Base-by-base conservation (phyloP, 2,329 filamentous ascomycete species). In the Xylariaceae sp. region DNA sequence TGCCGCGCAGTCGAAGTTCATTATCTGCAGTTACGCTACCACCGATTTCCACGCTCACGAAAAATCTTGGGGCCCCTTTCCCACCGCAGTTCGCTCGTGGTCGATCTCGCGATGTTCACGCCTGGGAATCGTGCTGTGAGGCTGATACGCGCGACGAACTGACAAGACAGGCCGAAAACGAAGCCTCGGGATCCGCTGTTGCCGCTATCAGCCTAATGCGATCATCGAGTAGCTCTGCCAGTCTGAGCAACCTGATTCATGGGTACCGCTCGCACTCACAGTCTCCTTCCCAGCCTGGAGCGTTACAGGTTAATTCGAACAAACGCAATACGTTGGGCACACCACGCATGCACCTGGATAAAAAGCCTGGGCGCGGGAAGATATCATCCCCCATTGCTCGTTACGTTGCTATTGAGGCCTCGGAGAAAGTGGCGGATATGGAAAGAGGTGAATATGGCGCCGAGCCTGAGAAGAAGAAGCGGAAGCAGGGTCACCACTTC, bases 61-160 rank as follows among this genome's bases (percentile, higher is more conserved):
- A 67, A 73, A 76, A 65, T n/a, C 74, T 84, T 2, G 45, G 49
- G 11, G 80, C 82, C 30, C 83, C 82, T 17, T 78, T 79, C 37
- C 76, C 87, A 23, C 83, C 83, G 6, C 78, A 79, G 42, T 76
- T 87, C 15, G 76, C 77, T 39, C 85, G 87, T 58, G 90, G 90
- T 57, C 84, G 93, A 58, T 96, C 92, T 59, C 86, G 90, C 57
- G 90, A 97, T 72, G 90, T 92, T 15, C 86, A 92, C 54, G 89
- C 88, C 5, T 97, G 93, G 93, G 90, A 96, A 70, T 91, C 91
- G 59, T 92, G 89, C 76, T 93, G 90, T 68, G 90, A 96, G 70
- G 86, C 87, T 6, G 89, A 94, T 65, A 77, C 83, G 55, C 86
- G 88, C 49, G 90, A 91, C 69, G 89, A 91, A 65, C 77, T 96